These are phyloP conservation scores for Trichocomaceae sp. DNA, from an alignment of 2,329 filamentous ascomycete genomes.

Conservation along the genomic window DNA sequence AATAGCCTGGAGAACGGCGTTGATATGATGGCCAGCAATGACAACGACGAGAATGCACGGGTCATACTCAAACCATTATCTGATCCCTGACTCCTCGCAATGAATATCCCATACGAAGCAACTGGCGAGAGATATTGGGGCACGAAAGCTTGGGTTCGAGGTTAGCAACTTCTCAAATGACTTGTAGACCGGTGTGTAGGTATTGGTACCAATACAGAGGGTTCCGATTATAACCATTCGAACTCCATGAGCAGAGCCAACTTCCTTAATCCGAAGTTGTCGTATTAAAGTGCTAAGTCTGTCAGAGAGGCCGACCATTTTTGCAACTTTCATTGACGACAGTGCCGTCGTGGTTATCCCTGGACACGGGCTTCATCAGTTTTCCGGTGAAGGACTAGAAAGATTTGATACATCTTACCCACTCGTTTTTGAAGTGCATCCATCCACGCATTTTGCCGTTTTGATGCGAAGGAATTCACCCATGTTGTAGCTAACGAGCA, in stretches of 20 bases:
- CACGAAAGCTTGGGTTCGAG: background rate
- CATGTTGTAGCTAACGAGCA: too few species aligned
- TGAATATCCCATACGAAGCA: background rate
- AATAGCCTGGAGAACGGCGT: background rate
- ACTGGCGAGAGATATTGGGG: background rate
- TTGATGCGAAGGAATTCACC: too few species aligned
- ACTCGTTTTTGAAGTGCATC: constrained; percentile 7
- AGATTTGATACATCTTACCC: background rate
- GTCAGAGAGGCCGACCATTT: constrained; percentile 43
- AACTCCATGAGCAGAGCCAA: constrained; percentile 19
- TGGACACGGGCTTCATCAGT: too few species aligned
- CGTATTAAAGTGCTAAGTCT: constrained; percentile 34
- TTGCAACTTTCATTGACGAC: constrained; percentile 47
- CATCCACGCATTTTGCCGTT: constrained; percentile 3
- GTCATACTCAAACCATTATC: constrained; percentile 18
- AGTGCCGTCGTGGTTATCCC: constrained; percentile 19
- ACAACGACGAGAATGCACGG: constrained; percentile 16
- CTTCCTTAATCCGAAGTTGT: constrained; percentile 34
- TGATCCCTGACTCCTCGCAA: background rate
- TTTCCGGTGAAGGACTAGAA: too few species aligned
- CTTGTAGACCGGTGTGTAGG: too few species aligned
- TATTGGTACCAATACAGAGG: too few species aligned
- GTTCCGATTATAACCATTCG: constrained; percentile 8
- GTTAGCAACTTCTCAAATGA: background rate
- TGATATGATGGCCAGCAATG: background rate